Conservation (phyloP, 2,329 filamentous ascomycete genomes). For the Ophiostoma novo-ulmi region DNA sequence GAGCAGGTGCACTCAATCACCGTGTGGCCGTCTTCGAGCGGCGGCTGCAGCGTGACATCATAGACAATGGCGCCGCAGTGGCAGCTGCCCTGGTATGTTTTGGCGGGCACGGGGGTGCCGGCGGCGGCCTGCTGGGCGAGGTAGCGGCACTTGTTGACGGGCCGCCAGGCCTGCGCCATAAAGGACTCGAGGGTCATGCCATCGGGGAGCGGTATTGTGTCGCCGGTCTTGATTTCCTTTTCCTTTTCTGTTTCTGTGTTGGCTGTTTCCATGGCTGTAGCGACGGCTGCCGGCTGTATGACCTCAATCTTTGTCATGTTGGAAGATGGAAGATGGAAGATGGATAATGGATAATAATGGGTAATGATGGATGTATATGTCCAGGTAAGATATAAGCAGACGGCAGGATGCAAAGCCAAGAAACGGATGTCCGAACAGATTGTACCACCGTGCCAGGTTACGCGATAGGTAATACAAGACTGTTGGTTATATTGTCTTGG, state of each 20-base stretch:
- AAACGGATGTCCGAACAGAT: neutral
- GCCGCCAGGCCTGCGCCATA: neutral
- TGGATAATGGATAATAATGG: neutral
- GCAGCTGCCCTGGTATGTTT: slow-evolving; percentile 46
- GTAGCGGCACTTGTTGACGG: slow-evolving; percentile 13
- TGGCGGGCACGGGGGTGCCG: slow-evolving; percentile 5
- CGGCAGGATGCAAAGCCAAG: neutral
- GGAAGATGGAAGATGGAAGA: neutral
- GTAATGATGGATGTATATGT: neutral
- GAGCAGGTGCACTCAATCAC: slow-evolving; percentile 52
- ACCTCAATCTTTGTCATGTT: neutral
- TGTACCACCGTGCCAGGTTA: neutral
- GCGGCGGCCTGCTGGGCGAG: slow-evolving; percentile 12
- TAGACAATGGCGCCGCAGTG: slow-evolving; percentile 51
- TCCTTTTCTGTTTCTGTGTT: neutral
- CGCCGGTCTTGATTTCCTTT: neutral
- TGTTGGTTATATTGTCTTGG: neutral
- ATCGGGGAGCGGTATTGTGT: neutral
- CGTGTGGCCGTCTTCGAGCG: slow-evolving; percentile 40
- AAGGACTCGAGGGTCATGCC: neutral
- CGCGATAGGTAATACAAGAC: neutral
- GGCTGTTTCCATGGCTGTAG: neutral
- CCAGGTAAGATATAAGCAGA: neutral
- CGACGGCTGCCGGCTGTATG: neutral
- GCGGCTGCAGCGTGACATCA: slow-evolving; percentile 44